Base-by-base conservation (phyloP, 1,139 yeast genomes). In the Yamadazyma triangularis region DNA sequence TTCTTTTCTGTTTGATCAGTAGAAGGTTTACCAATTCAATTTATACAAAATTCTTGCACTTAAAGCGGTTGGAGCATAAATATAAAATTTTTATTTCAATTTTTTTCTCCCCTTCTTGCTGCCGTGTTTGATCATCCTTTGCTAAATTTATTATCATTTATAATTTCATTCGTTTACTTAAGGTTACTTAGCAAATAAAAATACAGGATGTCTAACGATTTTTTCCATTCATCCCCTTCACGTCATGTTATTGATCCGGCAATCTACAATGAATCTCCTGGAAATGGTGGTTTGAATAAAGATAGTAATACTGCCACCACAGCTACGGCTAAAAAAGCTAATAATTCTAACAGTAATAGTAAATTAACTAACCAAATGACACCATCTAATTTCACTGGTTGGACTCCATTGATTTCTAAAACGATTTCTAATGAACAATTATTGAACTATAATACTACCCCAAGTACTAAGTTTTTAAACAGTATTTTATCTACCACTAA, bases 391-490 rank as follows among this genome's bases (percentile, higher is more conserved):
- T 42, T 60, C 31, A 48, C 65, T 2, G 70, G 71, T 1, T 67
- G 73, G 73, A 66, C 73, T 4, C 73, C 73, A 4, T 47, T 66
- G 11, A 56, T 66, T 4, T 56, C 66, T 8, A 64, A 64, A 31
- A 64, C 71, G 2, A 50, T 62, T 36, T 57, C 48, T 37, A 60
- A 56, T 32, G 71, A 64, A 24, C 64, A 58, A 37, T 40, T 62
- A 22, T 41, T 60, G 26, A 53, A 64, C 13, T 56, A 54, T 42
- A 61, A 58, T 35, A 51, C 68, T 16, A 66, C 72, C 8, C 73
- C 73, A 8, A 51, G 55, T 35, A 45, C 54, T 13, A 56, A 56
- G 29, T 43, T 54, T 26, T 40, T 50, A 26, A 46, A 50, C 24
- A 48, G 49, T 24, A 39, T 51, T 28, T 40, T 44, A 15, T 38